phyloP scores from a whole-genome alignment of 495 filamentous ascomycete species.

The Letharia columbiana region DNA sequence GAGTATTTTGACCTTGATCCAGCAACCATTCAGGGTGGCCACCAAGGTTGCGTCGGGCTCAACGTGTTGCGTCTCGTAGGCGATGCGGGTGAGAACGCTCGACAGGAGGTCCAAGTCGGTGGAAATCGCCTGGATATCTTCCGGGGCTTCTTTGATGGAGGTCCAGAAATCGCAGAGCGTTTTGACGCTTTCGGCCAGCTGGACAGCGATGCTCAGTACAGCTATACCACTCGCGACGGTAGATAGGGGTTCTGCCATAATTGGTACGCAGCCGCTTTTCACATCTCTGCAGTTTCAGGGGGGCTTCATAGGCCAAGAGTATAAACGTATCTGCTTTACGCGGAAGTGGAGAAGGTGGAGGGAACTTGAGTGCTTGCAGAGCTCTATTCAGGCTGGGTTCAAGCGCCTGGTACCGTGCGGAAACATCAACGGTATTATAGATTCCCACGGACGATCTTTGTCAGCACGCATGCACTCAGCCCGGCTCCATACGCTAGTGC shows the following conservation, averaged over 20 bases:
- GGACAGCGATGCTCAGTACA: conserved; percentile 25
- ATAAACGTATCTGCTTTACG: too few relatives aligned
- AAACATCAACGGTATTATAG: too few relatives aligned
- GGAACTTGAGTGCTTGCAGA: too few relatives aligned
- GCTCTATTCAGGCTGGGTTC: too few relatives aligned
- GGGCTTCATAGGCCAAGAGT: neutral
- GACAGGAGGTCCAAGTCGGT: conserved; percentile 29
- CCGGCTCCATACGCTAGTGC: too few relatives aligned
- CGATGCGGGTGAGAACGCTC: conserved; percentile 24
- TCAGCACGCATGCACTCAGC: too few relatives aligned
- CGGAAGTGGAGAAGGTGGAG: too few relatives aligned
- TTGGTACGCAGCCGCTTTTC: neutral
- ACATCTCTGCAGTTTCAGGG: neutral
- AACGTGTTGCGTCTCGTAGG: conserved; percentile 17
- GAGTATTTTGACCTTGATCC: conserved; percentile 20
- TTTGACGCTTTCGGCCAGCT: conserved; percentile 28
- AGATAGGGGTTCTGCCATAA: conserved; percentile 27
- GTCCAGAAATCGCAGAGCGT: conserved; percentile 32
- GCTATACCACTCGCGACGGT: conserved; percentile 34
- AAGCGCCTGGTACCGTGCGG: too few relatives aligned
- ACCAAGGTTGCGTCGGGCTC: conserved; percentile 18
- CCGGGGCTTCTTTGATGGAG: conserved; percentile 31
- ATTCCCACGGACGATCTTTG: too few relatives aligned
- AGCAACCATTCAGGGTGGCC: conserved; percentile 13
- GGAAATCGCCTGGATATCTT: conserved; percentile 27